Conservation (phyloP, 495 filamentous ascomycete genomes). For the Daldinia childiae region DNA sequence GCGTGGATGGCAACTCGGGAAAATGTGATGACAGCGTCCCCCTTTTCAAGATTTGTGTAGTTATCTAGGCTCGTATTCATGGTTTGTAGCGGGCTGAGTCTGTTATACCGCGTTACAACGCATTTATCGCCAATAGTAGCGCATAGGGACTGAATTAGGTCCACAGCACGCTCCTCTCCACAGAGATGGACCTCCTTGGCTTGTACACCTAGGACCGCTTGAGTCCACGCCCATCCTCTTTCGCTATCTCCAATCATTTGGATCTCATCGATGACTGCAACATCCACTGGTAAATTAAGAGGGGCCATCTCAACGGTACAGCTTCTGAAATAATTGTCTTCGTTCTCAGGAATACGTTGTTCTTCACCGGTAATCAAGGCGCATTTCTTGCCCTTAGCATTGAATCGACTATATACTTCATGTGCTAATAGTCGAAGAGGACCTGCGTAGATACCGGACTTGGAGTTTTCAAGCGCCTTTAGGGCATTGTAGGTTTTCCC, state of each 20-base stretch:
- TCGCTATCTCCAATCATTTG: conserved; percentile 89
- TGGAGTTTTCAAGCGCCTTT: conserved; percentile 79
- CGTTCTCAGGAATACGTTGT: conserved; percentile 64
- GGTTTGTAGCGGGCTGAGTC: conserved; percentile 79
- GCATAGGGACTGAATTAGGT: conserved; percentile 81
- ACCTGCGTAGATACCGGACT: conserved; percentile 87
- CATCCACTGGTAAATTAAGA: conserved; percentile 74
- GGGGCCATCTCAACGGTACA: conserved; percentile 98
- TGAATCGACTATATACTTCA: conserved; percentile 87
- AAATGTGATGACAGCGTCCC: conserved; percentile 90
- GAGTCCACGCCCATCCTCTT: conserved; percentile 97
- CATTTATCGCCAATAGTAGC: conserved; percentile 83
- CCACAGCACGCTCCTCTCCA: conserved; percentile 84
- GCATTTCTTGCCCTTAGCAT: conserved; percentile 75
- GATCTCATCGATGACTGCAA: conserved; percentile 97
- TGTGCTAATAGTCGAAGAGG: conserved; percentile 91
- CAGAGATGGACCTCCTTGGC: conserved; percentile 93
- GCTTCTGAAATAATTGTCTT: conserved; percentile 67
- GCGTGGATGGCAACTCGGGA: conserved; percentile 82
- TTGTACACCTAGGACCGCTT: conserved; percentile 85
- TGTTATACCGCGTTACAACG: conserved; percentile 79
- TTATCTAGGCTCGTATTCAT: conserved; percentile 69
- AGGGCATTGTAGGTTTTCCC: conserved; percentile 97
- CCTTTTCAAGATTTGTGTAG: conserved; percentile 74
- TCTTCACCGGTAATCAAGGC: conserved; percentile 94